Base-by-base conservation (phyloP, 2,329 filamentous ascomycete species). In the Stylonectria norvegica region DNA sequence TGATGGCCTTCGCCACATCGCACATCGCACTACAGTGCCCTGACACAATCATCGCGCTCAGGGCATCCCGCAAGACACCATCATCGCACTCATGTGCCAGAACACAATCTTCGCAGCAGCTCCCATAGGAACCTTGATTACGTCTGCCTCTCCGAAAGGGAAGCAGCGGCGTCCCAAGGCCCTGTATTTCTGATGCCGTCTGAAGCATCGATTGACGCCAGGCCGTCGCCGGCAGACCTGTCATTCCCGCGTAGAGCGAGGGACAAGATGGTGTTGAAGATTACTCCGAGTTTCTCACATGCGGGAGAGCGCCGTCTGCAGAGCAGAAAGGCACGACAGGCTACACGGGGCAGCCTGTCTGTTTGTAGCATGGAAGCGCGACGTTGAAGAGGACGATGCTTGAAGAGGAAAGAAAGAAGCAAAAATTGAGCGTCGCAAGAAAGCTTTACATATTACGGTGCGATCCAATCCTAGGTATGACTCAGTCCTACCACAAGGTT, bases 11-110 rank as follows among this genome's bases (percentile, higher is more conserved):
- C 19, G 36, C 60, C 47, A 89, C 78, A 84, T 85, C 78, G 83
- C 84, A 83, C 86, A 89, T 90, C 86, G 85, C 83, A 89, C 86
- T 89, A 74, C 85, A 86, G 84, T 89, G 81, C 19, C 6, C 83
- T 75, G 50, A n/a, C n/a, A n/a, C n/a, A n/a, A n/a, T n/a, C n/a
- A n/a, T n/a, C n/a, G n/a, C n/a, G n/a, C n/a, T n/a, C n/a, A n/a
- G n/a, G n/a, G n/a, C n/a, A n/a, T n/a, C n/a, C n/a, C n/a, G n/a
- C n/a, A n/a, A n/a, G n/a, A n/a, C n/a, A n/a, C n/a, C n/a, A n/a
- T n/a, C n/a, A n/a, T n/a, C n/a, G n/a, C n/a, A n/a, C n/a, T n/a
- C n/a, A n/a, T n/a, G n/a, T n/a, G n/a, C n/a, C n/a, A n/a, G n/a
- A 63, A 71, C 79, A 89, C 85, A 82, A 89, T 89, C 85, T 89